Conservation (phyloP, 805 yeast genomes). For the Metschnikowia corniflorae region DNA sequence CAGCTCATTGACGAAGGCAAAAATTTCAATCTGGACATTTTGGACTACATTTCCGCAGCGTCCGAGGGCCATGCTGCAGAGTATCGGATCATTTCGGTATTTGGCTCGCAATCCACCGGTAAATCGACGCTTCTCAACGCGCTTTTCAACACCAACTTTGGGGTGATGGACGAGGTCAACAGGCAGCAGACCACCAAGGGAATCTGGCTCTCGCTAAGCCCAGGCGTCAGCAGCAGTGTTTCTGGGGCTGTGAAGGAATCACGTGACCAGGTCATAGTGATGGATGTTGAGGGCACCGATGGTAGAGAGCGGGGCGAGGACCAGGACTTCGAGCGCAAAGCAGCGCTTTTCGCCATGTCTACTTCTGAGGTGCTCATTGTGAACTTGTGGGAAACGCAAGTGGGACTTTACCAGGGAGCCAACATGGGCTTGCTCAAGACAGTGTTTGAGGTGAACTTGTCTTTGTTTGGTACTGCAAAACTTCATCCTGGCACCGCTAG, state of each 20-base stretch:
- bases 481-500: constrained; percentile 14
- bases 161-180: constrained; percentile 83
- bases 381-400: constrained; percentile 96
- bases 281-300: constrained; percentile 99
- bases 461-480: constrained; percentile 66
- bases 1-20: constrained; percentile 65
- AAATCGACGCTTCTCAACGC: constrained; percentile 88
- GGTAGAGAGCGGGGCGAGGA: constrained; percentile 98
- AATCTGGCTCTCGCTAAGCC: constrained; percentile 43
- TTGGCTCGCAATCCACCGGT: constrained; percentile 96
- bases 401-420: constrained; percentile 96
- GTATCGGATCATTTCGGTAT: constrained; percentile 90
- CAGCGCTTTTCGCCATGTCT: constrained; percentile 90
- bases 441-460: constrained; percentile 90
- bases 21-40: constrained; percentile 38
- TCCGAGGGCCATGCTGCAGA: constrained; percentile 34
- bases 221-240: constrained; percentile 23
- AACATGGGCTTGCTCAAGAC: constrained; percentile 94
- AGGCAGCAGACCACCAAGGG: constrained; percentile 78
- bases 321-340: constrained; percentile 95
- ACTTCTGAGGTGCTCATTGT: constrained; percentile 88
- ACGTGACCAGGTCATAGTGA: constrained; percentile 55
- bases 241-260: constrained; percentile 5
- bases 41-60: constrained; percentile 20
- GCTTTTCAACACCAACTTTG: constrained; percentile 76